Percentiles rank a stretch among this genome's conserved stretches.
phyloP scores from a whole-genome alignment of 2,329 filamentous ascomycete genomes.

The Pseudogymnoascus sp. region DNA sequence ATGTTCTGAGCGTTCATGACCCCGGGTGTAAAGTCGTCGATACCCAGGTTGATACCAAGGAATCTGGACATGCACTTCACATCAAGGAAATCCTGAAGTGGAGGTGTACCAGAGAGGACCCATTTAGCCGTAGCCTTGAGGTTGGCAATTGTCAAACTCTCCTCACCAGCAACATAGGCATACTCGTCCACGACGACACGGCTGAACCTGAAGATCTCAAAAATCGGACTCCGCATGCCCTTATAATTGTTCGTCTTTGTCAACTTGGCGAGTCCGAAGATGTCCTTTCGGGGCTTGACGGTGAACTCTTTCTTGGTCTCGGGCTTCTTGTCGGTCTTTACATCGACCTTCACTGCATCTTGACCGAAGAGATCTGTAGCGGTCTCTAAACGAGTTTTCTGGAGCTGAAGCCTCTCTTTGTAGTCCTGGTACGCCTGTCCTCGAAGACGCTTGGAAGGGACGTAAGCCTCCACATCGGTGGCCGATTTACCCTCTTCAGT shows the following conservation, averaged over 20 bases:
- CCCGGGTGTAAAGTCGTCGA: conserved; percentile 41
- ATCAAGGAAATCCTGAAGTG: conserved; percentile 48
- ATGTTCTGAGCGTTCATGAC: conserved; percentile 38
- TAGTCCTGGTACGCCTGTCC: conserved; percentile 27
- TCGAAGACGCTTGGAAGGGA: conserved; percentile 33
- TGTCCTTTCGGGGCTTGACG: conserved; percentile 7
- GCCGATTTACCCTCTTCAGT: conserved; percentile 26
- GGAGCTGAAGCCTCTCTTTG: conserved; percentile 10
- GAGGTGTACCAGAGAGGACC: conserved; percentile 57
- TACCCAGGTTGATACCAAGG: conserved; percentile 46
- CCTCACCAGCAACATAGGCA: conserved; percentile 43
- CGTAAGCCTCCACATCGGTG: conserved; percentile 30
- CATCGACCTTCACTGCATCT: neutral
- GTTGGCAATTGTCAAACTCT: conserved; percentile 29
- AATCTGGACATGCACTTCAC: conserved; percentile 51
- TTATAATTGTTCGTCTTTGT: conserved; percentile 23
- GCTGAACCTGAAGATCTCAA: conserved; percentile 55
- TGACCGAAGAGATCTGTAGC: neutral
- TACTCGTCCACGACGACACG: conserved; percentile 59
- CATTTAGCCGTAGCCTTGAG: conserved; percentile 39
- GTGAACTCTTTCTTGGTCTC: neutral
- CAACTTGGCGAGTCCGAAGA: conserved; percentile 6
- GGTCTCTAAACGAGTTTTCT: neutral
- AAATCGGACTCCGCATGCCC: conserved; percentile 29
- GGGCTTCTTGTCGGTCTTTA: neutral